Evolutionary conservation across 371 early-diverging fungal genomes (phyloP), one percentile per base, ranked within the genome.

Genomic region (Fennellomyces sp.): DNA sequence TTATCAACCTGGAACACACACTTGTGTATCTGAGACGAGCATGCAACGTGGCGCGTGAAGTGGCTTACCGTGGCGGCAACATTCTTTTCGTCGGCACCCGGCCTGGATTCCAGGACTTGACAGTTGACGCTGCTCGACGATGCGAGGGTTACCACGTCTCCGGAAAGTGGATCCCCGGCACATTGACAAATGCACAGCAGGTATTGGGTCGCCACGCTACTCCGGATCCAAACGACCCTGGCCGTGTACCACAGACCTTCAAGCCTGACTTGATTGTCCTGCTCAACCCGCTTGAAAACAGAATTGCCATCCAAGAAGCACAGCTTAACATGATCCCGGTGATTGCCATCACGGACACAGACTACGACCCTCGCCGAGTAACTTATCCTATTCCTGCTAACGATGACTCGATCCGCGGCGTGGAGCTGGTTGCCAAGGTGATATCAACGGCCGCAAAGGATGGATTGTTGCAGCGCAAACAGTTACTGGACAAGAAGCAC

Each of bases 311-410:
- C 58, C 70, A 85, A 41, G 98, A 98, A 70, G 91, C 95, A 19
- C 85, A 88, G 54, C 70, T 84, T 51, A 75, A 84, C 67, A 86
- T 90, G 61, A 88, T 97, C 36, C 98, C 98, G 27, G 91, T 96
- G 19, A 89, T 98, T 50, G 95, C 92, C 45, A 80, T 98, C 54
- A 87, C 91, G 41, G 98, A 98, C 69, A 94, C 97, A 36, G 94
- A 98, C 77, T 90, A 88, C 63, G 92, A 97, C 71, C 97, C 98
- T 42, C 80, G 86, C 15, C 66, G 64, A 15, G 95, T 97, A 33
- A 90, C 94, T 6, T 98, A 96, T 73, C 94, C 97, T n/a, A 94
- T 98, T 38, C 97, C 98, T 2, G 97, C 90, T 41, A 97, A 98
- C 73, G 98, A 98, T 66, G 98, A 98, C 71, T 85, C 91, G 0